Percentiles rank a stretch among this genome's conserved stretches.
Conservation (phyloP, 2,329 filamentous ascomycete genomes). For the Lachnellula willkommii region DNA sequence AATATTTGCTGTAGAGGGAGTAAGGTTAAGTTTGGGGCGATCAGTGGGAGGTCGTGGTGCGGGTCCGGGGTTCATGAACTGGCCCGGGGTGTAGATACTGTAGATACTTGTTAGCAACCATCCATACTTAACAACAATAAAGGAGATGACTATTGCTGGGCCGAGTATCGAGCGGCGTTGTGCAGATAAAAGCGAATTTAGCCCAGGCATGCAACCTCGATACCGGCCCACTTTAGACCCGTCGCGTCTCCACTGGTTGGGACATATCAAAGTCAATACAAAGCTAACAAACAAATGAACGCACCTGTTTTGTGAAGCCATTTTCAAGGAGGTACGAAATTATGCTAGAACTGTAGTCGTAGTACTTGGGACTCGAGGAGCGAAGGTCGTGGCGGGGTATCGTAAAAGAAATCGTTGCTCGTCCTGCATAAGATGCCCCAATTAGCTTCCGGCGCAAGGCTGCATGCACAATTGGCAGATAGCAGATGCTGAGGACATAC, state of each 20-base stretch:
- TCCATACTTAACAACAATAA: not conserved
- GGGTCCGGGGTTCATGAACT: constrained; percentile 96
- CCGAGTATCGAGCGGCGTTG: constrained; percentile 1
- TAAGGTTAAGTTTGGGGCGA: constrained; percentile 74
- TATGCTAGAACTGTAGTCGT: constrained; percentile 12
- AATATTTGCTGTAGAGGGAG: constrained; percentile 65
- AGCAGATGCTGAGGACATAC: not conserved
- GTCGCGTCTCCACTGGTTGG: constrained; percentile 24
- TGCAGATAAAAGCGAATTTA: constrained; percentile 3
- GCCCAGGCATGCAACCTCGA: constrained; percentile 4
- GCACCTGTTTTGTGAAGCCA: constrained; percentile 32
- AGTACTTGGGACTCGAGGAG: constrained; percentile 8
- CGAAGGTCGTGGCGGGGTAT: constrained; percentile 26
- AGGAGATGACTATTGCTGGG: constrained; percentile 3
- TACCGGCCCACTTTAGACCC: constrained; percentile 11
- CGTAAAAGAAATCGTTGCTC: constrained; percentile 23
- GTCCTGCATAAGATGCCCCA: constrained; percentile 7
- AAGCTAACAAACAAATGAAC: constrained; percentile 11
- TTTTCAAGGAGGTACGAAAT: constrained; percentile 19
- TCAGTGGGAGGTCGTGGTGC: constrained; percentile 85
- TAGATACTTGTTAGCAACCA: constrained; percentile 6
- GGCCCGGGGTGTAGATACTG: constrained; percentile 54
- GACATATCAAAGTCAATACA: constrained; percentile 20
- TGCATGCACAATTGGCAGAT: not conserved
- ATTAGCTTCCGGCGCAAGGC: not conserved